Percentiles rank a stretch among this genome's conserved stretches.
Evolutionary conservation across 2,329 filamentous ascomycete genomes (phyloP).

Genomic region (Paecilomyces variotii): DNA sequence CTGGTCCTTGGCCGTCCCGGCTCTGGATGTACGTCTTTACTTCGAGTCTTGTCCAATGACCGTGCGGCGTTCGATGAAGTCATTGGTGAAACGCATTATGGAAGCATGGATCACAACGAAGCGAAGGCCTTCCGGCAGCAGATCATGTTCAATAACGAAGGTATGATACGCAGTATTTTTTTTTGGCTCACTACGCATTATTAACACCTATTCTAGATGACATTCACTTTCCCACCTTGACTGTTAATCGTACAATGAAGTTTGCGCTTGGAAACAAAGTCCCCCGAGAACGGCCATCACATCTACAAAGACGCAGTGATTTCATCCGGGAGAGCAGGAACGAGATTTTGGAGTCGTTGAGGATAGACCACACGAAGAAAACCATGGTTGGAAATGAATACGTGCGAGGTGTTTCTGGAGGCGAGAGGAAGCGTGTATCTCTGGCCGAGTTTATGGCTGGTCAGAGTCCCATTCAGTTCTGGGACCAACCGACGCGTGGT

Average conservation of each 20-base stretch:
- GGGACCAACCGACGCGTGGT: slow-evolving; percentile 60
- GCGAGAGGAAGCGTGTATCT: slow-evolving; percentile 60
- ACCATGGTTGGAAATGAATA: slow-evolving; percentile 61
- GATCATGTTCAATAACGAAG: slow-evolving; percentile 64
- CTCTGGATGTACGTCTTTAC: slow-evolving; percentile 61
- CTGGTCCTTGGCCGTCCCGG: slow-evolving; percentile 61
- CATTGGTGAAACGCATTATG: slow-evolving; percentile 44
- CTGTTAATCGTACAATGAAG: slow-evolving; percentile 63
- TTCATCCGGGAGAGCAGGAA: slow-evolving; percentile 24
- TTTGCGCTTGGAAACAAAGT: slow-evolving; percentile 55
- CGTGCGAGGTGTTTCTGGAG: slow-evolving; percentile 58
- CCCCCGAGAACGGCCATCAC: slow-evolving; percentile 18
- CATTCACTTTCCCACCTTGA: slow-evolving; percentile 65
- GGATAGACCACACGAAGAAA: slow-evolving; percentile 45
- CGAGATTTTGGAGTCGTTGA: slow-evolving; percentile 24
- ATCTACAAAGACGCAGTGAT: slow-evolving; percentile 15
- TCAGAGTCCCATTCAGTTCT: slow-evolving; percentile 50
- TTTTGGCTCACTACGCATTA: not conserved
- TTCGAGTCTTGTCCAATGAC: slow-evolving; percentile 61
- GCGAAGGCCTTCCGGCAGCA: slow-evolving; percentile 37
- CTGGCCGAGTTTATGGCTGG: slow-evolving; percentile 52
- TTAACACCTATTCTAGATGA: slow-evolving; percentile 42
- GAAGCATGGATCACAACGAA: slow-evolving; percentile 43
- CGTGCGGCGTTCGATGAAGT: slow-evolving; percentile 52
- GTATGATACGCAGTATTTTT: not conserved